Evolutionary conservation across 2,329 filamentous ascomycete genomes (phyloP).

Genomic region (Hirsutella minnesotensis): DNA sequence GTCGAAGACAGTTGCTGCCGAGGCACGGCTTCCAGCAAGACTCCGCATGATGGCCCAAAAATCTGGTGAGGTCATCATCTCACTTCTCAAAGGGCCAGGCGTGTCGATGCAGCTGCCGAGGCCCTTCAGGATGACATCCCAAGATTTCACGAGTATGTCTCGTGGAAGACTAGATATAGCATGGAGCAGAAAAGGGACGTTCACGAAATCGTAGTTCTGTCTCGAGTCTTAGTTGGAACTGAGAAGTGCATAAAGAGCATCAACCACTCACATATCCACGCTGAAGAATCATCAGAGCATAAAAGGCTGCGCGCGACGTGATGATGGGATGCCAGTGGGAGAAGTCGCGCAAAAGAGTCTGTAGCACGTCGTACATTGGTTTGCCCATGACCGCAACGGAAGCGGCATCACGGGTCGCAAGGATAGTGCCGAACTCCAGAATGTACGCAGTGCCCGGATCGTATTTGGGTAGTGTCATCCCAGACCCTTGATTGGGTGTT

Average conservation of each 20-base stretch:
- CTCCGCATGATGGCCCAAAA: slow-evolving; percentile 87
- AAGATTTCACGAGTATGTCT: slow-evolving; percentile 63
- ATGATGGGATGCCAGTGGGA: slow-evolving; percentile 71
- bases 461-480: slow-evolving; percentile 46
- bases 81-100: slow-evolving; percentile 67
- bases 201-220: slow-evolving; percentile 80
- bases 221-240: slow-evolving; percentile 9
- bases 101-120: slow-evolving; percentile 69
- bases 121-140: slow-evolving; percentile 65
- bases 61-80: slow-evolving; percentile 92
- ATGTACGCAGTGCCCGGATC: slow-evolving; percentile 81
- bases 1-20: slow-evolving; percentile 69
- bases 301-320: slow-evolving; percentile 74
- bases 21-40: slow-evolving; percentile 56
- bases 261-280: slow-evolving; percentile 63
- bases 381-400: slow-evolving; percentile 66
- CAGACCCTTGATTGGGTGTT: slow-evolving; percentile 33
- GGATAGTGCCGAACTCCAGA: slow-evolving; percentile 77
- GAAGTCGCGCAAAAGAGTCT: slow-evolving; percentile 70
- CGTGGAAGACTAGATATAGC: slow-evolving; percentile 80
- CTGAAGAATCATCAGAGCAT: slow-evolving; percentile 70
- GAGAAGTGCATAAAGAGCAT: too few relatives aligned
- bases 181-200: slow-evolving; percentile 83
- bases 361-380: slow-evolving; percentile 66
- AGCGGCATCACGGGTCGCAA: slow-evolving; percentile 64